Evolutionary conservation across 495 filamentous ascomycete genomes (phyloP).

Genomic region (Rhypophila decipiens): DNA sequence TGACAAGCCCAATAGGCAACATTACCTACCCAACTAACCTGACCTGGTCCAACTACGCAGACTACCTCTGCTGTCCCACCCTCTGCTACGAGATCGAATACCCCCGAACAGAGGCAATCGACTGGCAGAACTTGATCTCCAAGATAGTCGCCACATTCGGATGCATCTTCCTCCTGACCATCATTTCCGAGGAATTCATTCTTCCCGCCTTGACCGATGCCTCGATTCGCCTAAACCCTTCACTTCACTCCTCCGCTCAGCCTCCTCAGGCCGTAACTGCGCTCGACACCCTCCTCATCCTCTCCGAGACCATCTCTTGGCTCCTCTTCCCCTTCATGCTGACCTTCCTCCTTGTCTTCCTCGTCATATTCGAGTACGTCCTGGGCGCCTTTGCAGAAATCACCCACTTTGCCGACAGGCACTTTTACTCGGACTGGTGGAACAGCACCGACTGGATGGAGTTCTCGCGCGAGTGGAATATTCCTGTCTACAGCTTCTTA

Average conservation of each 20-base stretch:
- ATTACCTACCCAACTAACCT: conserved; percentile 90
- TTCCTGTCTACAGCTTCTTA: conserved; percentile 97
- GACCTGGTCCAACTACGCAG: conserved; percentile 69
- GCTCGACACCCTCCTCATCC: conserved; percentile 66
- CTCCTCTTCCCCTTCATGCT: conserved; percentile 97
- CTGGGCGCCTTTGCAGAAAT: conserved; percentile 93
- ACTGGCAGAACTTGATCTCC: conserved; percentile 76
- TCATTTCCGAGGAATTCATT: conserved; percentile 93
- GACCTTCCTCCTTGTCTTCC: conserved; percentile 88
- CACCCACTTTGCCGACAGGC: conserved; percentile 87
- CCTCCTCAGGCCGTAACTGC: conserved; percentile 42
- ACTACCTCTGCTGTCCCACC: conserved; percentile 89
- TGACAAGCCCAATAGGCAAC: conserved; percentile 81
- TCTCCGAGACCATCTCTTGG: conserved; percentile 88
- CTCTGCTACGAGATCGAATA: conserved; percentile 98
- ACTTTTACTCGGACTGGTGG: conserved; percentile 99
- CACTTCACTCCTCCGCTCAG: conserved; percentile 10
- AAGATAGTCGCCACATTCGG: conserved; percentile 91
- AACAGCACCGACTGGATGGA: conserved; percentile 85
- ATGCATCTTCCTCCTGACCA: conserved; percentile 88
- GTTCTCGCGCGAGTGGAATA: conserved; percentile 96
- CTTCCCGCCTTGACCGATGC: conserved; percentile 82
- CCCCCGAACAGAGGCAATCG: conserved; percentile 64
- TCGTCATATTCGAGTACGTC: conserved; percentile 96
- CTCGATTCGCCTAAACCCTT: conserved; percentile 51